These are phyloP conservation scores for Cnidoscolus chayamansa DNA, from an alignment of 441 rosid genomes.

Conservation along the genomic window DNA sequence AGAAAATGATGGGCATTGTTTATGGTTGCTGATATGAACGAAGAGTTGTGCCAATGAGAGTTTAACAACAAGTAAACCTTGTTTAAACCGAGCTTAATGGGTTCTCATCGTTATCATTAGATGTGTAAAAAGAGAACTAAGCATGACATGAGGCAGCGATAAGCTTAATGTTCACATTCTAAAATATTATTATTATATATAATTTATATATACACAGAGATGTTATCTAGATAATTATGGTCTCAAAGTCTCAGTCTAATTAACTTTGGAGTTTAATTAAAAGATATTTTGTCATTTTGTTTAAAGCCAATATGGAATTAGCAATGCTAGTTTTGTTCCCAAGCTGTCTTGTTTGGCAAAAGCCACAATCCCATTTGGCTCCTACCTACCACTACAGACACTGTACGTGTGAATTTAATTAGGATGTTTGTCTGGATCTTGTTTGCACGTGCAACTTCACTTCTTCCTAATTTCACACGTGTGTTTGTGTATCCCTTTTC, in stretches of 20 bases:
- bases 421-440: neutral
- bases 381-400: neutral
- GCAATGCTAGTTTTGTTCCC: slow-evolving; percentile 10
- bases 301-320: neutral
- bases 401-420: too few relatives aligned
- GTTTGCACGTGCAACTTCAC: slow-evolving; percentile 11
- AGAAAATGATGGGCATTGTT: too few relatives aligned
- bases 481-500: neutral
- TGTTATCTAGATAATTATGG: slow-evolving; percentile 23
- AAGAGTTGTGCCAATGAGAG: neutral
- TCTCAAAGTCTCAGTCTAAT: slow-evolving; percentile 27
- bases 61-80: neutral
- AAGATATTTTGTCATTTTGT: neutral
- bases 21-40: too few relatives aligned
- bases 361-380: slow-evolving; percentile 28
- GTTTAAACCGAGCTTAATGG: slow-evolving; percentile 25
- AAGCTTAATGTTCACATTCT: slow-evolving; percentile 9
- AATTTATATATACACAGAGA: slow-evolving; percentile 1
- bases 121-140: neutral
- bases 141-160: neutral
- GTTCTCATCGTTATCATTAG: slow-evolving; percentile 6
- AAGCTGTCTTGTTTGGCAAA: slow-evolving; percentile 20
- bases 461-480: neutral
- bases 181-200: neutral
- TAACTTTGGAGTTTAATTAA: too few relatives aligned